A percentile compares a stretch with the other conserved stretches of the same genome.
Evolutionary conservation across 768 basidiomycete genomes (phyloP).

Genomic region (Gloeopeniophorella convolvens): DNA sequence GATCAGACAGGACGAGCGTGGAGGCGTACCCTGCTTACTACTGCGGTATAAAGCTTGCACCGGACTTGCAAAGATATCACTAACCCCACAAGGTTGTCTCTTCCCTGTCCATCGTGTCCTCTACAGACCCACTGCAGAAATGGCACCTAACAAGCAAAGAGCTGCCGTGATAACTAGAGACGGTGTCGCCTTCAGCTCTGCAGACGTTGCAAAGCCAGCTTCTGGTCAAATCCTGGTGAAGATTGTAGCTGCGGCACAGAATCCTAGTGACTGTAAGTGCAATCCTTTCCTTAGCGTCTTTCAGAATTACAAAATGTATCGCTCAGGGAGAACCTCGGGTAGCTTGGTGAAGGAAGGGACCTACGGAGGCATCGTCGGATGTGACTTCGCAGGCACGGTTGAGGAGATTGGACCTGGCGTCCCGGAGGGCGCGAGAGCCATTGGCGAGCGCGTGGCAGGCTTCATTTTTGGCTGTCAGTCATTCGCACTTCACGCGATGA

Average conservation of each 20-base stretch:
- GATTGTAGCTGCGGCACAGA: conserved; percentile 7
- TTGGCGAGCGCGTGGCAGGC: conserved; percentile 19
- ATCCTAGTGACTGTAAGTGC: conserved; percentile 7
- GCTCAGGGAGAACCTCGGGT: not conserved
- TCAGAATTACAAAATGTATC: too few relatives aligned
- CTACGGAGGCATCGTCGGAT: conserved; percentile 10
- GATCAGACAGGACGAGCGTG: too few relatives aligned
- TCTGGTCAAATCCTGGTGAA: conserved; percentile 10
- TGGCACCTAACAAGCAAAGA: conserved; percentile 11
- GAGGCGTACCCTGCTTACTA: too few relatives aligned
- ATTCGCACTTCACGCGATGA: not conserved
- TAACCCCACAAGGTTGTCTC: too few relatives aligned
- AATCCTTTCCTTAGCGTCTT: too few relatives aligned
- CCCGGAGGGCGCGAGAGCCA: conserved; percentile 5
- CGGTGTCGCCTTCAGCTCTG: not conserved
- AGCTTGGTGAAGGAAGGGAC: not conserved
- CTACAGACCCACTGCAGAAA: too few relatives aligned
- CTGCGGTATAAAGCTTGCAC: too few relatives aligned
- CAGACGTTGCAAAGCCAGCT: conserved; percentile 6
- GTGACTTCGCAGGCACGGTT: conserved; percentile 18
- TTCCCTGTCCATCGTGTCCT: too few relatives aligned
- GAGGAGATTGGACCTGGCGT: conserved; percentile 17
- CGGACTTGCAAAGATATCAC: too few relatives aligned
- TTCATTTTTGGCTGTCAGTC: conserved; percentile 5
- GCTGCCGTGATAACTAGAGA: not conserved